phyloP scores from a whole-genome alignment of 31 red algal genomes.

The Odonthalia washingtoniensis region DNA sequence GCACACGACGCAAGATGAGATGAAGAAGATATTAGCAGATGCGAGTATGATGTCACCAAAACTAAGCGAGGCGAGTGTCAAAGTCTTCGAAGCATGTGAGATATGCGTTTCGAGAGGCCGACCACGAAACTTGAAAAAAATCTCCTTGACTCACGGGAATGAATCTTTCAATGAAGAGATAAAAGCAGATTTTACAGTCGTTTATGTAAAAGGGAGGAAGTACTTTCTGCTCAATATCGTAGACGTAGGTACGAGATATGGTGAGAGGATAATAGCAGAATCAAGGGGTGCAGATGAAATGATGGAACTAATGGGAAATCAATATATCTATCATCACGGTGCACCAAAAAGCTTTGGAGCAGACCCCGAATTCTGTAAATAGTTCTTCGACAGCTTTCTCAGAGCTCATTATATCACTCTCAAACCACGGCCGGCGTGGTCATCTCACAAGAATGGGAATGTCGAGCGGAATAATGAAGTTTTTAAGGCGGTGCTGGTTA shows the following conservation, averaged over 20 bases:
- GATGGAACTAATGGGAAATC: neutral
- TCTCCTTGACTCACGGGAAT: neutral
- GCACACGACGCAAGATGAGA: too few relatives aligned
- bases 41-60: too few relatives aligned
- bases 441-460: slow-evolving; percentile 4
- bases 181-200: slow-evolving; percentile 25
- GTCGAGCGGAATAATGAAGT: slow-evolving; percentile 30
- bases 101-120: too few relatives aligned
- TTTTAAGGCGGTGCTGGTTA: slow-evolving; percentile 4
- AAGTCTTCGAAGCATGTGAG: too few relatives aligned
- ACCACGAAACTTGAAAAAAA: neutral
- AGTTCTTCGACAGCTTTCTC: neutral
- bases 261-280: slow-evolving; percentile 21
- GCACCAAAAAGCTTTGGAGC: slow-evolving; percentile 37
- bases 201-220: neutral
- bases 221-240: slow-evolving; percentile 30
- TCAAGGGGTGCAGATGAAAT: neutral
- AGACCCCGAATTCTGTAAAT: slow-evolving; percentile 12
- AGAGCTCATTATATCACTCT: neutral
- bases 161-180: slow-evolving; percentile 14
- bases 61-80: too few relatives aligned
- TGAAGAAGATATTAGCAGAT: too few relatives aligned
- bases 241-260: slow-evolving; percentile 22
- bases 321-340: slow-evolving; percentile 29
- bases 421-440: neutral